Conservation (phyloP, 306 rosid species). For the Lithocarpus polystachyus region DNA sequence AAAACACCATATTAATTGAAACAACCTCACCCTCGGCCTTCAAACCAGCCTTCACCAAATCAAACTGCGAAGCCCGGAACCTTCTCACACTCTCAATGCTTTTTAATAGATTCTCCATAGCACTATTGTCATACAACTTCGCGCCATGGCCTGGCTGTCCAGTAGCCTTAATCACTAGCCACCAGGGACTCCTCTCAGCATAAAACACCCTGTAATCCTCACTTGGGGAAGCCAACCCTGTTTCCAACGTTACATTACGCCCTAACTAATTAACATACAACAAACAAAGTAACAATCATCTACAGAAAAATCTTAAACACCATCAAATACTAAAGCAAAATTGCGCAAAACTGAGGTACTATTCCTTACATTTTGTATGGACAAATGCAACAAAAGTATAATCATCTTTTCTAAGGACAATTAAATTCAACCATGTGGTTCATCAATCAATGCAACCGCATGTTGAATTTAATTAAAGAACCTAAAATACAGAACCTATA, state of each 20-base stretch:
- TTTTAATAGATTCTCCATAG: slow-evolving; percentile 87
- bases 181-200: slow-evolving; percentile 82
- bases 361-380: too few relatives aligned
- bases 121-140: slow-evolving; percentile 86
- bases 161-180: slow-evolving; percentile 79
- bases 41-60: slow-evolving; percentile 74
- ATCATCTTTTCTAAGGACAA: too few relatives aligned
- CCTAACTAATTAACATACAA: too few relatives aligned
- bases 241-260: background rate
- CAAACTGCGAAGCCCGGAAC: slow-evolving; percentile 82
- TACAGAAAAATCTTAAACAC: background rate
- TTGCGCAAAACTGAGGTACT: too few relatives aligned
- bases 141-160: slow-evolving; percentile 97
- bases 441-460: too few relatives aligned
- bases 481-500: too few relatives aligned
- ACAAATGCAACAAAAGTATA: too few relatives aligned
- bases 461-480: too few relatives aligned
- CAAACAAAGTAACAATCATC: background rate
- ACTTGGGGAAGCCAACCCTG: slow-evolving; percentile 71
- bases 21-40: slow-evolving; percentile 78
- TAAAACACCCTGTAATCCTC: slow-evolving; percentile 66
- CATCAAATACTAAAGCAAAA: background rate
- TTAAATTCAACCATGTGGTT: too few relatives aligned
- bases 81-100: slow-evolving; percentile 76
- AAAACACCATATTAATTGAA: slow-evolving; percentile 77